Evolutionary conservation across 495 filamentous ascomycete genomes (phyloP).

Genomic region (Aspergillus nidulans): DNA sequence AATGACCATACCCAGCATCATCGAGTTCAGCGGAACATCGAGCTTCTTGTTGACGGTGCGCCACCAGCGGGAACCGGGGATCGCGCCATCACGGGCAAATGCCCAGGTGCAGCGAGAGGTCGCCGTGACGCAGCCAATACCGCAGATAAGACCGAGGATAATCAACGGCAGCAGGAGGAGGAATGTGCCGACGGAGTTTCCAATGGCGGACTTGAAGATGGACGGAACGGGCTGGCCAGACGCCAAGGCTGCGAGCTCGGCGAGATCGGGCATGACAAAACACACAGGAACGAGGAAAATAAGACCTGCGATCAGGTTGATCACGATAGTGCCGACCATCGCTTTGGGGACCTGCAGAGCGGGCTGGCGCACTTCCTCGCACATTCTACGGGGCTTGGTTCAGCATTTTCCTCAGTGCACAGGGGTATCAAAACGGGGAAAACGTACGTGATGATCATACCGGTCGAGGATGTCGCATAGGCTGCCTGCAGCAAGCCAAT

Average conservation of each 20-base stretch:
- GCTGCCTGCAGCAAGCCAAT: constrained; percentile 59
- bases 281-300: constrained; percentile 63
- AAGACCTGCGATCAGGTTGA: constrained; percentile 64
- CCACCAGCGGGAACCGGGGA: constrained; percentile 46
- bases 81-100: constrained; percentile 54
- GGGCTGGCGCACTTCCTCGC: constrained; percentile 66
- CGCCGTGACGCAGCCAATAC: constrained; percentile 53
- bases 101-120: constrained; percentile 57
- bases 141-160: constrained; percentile 52
- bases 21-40: constrained; percentile 50
- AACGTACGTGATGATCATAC: constrained; percentile 44
- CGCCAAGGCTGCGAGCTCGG: constrained; percentile 37
- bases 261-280: constrained; percentile 59
- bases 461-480: constrained; percentile 57
- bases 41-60: constrained; percentile 44
- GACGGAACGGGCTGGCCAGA: constrained; percentile 56
- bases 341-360: constrained; percentile 63
- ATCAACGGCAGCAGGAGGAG: constrained; percentile 52
- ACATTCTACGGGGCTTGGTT: constrained; percentile 35
- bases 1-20: constrained; percentile 52
- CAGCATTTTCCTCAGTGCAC: no score
- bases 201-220: constrained; percentile 53
- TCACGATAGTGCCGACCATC: constrained; percentile 67
- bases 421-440: background rate
- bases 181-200: constrained; percentile 50